Conservation (phyloP, 306 rosid genomes). For the Leucaena leucocephala region DNA sequence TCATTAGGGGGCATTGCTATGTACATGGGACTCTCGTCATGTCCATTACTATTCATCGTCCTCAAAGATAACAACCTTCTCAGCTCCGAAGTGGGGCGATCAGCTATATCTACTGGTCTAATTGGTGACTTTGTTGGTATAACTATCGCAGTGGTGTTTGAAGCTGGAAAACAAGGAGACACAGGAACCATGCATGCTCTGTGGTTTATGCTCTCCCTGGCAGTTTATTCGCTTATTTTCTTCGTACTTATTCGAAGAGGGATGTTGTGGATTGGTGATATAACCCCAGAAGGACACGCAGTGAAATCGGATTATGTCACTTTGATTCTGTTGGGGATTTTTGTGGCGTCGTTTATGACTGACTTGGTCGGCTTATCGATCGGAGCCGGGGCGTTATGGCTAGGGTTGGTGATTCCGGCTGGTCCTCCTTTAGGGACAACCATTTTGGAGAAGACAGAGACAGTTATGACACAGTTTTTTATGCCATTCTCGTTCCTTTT, state of each 20-base stretch:
- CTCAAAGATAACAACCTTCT: slow-evolving; percentile 74
- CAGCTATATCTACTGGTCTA: slow-evolving; percentile 51
- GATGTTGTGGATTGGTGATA: slow-evolving; percentile 44
- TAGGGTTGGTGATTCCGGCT: slow-evolving; percentile 68
- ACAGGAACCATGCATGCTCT: neutral
- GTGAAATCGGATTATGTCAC: slow-evolving; percentile 48
- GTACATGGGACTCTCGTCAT: slow-evolving; percentile 52
- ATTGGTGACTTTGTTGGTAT: slow-evolving; percentile 55
- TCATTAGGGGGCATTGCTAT: slow-evolving; percentile 55
- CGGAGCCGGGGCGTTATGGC: slow-evolving; percentile 64
- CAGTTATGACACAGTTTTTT: slow-evolving; percentile 50
- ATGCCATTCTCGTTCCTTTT: slow-evolving; percentile 63
- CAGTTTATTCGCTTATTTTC: neutral
- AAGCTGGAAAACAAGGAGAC: slow-evolving; percentile 57
- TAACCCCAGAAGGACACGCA: slow-evolving; percentile 55
- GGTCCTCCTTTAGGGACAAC: slow-evolving; percentile 76
- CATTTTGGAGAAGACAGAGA: slow-evolving; percentile 46
- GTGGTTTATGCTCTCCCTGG: slow-evolving; percentile 53
- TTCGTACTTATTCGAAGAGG: slow-evolving; percentile 23
- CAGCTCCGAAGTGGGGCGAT: slow-evolving; percentile 67
- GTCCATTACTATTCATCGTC: slow-evolving; percentile 49
- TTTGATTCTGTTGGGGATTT: slow-evolving; percentile 42
- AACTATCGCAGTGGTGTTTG: slow-evolving; percentile 34
- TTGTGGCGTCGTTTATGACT: slow-evolving; percentile 54
- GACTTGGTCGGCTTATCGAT: slow-evolving; percentile 66